These are phyloP conservation scores for Astragalus glycyphyllos DNA, from an alignment of 306 rosid species.

Conservation along the genomic window DNA sequence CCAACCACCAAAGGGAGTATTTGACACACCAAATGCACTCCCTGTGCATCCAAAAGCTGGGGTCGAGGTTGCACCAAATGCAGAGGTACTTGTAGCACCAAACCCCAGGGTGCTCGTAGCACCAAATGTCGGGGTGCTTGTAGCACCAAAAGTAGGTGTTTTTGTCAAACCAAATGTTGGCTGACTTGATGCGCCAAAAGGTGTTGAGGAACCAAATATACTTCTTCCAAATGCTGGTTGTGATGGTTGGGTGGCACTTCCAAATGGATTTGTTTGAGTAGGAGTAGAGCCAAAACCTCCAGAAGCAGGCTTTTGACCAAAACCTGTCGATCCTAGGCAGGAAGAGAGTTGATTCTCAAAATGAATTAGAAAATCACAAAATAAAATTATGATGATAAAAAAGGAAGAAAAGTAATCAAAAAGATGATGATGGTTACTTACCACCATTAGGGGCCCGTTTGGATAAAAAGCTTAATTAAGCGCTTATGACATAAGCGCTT, in stretches of 20 bases:
- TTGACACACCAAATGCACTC: conserved; percentile 64
- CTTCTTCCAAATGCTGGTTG: conserved; percentile 90
- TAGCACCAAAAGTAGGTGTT: conserved; percentile 58
- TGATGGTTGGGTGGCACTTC: conserved; percentile 71
- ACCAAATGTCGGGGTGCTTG: conserved; percentile 60
- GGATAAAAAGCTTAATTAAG: too few relatives aligned
- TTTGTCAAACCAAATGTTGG: conserved; percentile 59
- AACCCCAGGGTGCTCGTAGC: conserved; percentile 50
- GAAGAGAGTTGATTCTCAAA: conserved; percentile 39
- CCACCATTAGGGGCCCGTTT: too few relatives aligned
- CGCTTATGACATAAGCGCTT: too few relatives aligned
- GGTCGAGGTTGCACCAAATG: conserved; percentile 71
- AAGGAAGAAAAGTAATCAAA: conserved; percentile 2
- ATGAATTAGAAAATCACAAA: conserved; percentile 28
- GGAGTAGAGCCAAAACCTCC: conserved; percentile 85
- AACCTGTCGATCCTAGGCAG: conserved; percentile 65
- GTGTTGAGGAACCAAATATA: conserved; percentile 81
- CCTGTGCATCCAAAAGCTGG: conserved; percentile 74
- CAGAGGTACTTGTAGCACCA: conserved; percentile 51
- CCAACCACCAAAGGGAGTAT: conserved; percentile 72
- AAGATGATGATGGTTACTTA: conserved; percentile 8
- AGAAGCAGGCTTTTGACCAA: conserved; percentile 86
- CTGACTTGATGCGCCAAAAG: conserved; percentile 75
- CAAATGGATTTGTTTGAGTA: conserved; percentile 80
- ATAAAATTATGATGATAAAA: background rate